phyloP scores from a whole-genome alignment of 257 asterid genomes.

The Cynanchum wilfordii region DNA sequence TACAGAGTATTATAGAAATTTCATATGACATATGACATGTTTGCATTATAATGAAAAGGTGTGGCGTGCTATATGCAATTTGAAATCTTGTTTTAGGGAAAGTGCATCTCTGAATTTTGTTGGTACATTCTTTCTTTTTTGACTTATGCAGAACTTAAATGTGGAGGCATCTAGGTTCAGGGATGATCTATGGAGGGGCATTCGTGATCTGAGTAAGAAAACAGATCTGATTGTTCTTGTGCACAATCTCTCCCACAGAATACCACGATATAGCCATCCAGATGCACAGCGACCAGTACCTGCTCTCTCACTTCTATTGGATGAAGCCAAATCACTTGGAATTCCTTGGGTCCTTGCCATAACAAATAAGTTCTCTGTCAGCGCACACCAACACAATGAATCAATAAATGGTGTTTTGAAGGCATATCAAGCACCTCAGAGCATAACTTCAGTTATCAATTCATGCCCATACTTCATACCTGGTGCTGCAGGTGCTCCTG shows the following conservation, averaged over 20 bases:
- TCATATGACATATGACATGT: background rate
- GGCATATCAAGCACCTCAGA: conserved; percentile 81
- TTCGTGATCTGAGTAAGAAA: conserved; percentile 83
- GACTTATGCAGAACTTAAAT: conserved; percentile 57
- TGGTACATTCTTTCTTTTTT: background rate
- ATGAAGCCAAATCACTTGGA: conserved; percentile 91
- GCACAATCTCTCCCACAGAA: conserved; percentile 89
- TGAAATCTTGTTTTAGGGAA: too few relatives aligned
- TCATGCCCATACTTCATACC: conserved; percentile 90
- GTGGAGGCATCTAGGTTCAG: conserved; percentile 84
- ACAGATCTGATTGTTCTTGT: conserved; percentile 88
- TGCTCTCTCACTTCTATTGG: conserved; percentile 69
- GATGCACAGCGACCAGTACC: conserved; percentile 50
- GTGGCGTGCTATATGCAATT: background rate
- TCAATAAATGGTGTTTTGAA: conserved; percentile 65
- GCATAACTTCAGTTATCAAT: conserved; percentile 68
- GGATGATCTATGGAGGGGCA: conserved; percentile 95
- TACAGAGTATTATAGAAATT: background rate
- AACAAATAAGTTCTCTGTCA: conserved; percentile 91
- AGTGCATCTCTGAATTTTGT: background rate
- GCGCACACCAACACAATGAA: conserved; percentile 88
- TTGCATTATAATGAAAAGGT: background rate
- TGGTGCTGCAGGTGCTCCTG: conserved; percentile 48
- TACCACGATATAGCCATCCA: conserved; percentile 59
- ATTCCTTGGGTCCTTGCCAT: conserved; percentile 93